These are phyloP conservation scores for Fusarium sp. DNA, from an alignment of 2,329 filamentous ascomycete species.

Conservation along the genomic window DNA sequence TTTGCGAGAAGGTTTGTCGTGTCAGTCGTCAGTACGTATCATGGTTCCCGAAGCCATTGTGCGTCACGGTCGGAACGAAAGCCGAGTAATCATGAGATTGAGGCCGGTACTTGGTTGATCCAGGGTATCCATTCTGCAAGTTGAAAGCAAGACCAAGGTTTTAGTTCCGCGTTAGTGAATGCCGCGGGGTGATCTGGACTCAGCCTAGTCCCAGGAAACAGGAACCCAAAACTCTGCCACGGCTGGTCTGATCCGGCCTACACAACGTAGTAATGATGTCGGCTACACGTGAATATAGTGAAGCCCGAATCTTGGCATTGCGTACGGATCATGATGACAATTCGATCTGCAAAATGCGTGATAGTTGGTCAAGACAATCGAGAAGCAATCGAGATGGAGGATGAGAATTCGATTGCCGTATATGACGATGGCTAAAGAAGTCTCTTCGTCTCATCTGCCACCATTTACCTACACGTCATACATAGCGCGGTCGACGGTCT, in stretches of 20 bases:
- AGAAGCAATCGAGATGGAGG: conserved; percentile 8
- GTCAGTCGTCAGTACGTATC: neutral
- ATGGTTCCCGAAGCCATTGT: neutral
- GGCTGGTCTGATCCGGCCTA: conserved; percentile 1
- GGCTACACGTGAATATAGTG: neutral
- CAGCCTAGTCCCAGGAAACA: conserved; percentile 14
- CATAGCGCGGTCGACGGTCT: neutral
- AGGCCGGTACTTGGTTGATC: conserved; percentile 4
- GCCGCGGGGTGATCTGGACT: conserved; percentile 31
- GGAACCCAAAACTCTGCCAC: conserved; percentile 11
- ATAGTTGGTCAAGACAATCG: conserved; percentile 1
- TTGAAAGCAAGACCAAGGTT: neutral
- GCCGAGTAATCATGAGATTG: neutral
- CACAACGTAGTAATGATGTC: neutral
- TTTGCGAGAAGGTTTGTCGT: neutral
- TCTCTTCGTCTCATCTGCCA: neutral
- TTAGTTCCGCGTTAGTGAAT: conserved; percentile 24
- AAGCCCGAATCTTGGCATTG: neutral
- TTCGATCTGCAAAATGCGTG: conserved; percentile 6
- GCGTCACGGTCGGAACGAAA: neutral
- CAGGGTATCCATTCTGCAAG: neutral
- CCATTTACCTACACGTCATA: neutral
- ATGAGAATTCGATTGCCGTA: conserved; percentile 3
- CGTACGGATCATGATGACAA: neutral
- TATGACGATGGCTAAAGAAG: neutral